These are phyloP conservation scores for Paracorniculantispora psalliotae DNA, from an alignment of 2,329 filamentous ascomycete genomes.

Conservation along the genomic window DNA sequence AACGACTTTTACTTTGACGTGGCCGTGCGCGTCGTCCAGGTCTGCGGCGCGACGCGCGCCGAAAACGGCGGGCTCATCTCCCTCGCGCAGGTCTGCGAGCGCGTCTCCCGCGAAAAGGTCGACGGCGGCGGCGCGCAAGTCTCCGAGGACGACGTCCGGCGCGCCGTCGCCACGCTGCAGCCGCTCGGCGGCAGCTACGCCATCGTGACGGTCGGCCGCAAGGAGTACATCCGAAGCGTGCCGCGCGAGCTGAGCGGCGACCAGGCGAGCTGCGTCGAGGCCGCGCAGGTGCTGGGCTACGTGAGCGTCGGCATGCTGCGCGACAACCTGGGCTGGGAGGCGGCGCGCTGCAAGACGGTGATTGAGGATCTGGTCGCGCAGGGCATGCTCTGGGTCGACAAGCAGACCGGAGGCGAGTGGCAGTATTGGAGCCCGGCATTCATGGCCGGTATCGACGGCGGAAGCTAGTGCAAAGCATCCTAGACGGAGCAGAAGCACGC, in stretches of 20 bases:
- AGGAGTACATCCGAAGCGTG: constrained; percentile 84
- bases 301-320: constrained; percentile 86
- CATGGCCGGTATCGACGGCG: constrained; percentile 45
- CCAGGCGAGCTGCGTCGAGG: constrained; percentile 87
- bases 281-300: constrained; percentile 82
- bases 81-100: constrained; percentile 72
- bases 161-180: constrained; percentile 79
- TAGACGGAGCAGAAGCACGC: no score
- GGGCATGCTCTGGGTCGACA: constrained; percentile 91
- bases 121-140: constrained; percentile 70
- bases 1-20: constrained; percentile 99
- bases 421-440: constrained; percentile 91
- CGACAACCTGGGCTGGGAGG: constrained; percentile 80
- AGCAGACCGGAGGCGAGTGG: constrained; percentile 69
- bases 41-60: constrained; percentile 76
- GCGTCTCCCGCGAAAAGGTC: constrained; percentile 61
- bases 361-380: constrained; percentile 85
- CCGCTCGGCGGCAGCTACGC: constrained; percentile 86
- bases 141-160: constrained; percentile 86
- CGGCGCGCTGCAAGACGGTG: constrained; percentile 78
- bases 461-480: background rate
- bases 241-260: constrained; percentile 94
- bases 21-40: constrained; percentile 89
- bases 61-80: constrained; percentile 93
- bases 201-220: constrained; percentile 76